Evolutionary conservation across 2,329 filamentous ascomycete species (phyloP), one percentile per base, ranked within the genome.

Genomic region (Fusarium bulbicola): DNA sequence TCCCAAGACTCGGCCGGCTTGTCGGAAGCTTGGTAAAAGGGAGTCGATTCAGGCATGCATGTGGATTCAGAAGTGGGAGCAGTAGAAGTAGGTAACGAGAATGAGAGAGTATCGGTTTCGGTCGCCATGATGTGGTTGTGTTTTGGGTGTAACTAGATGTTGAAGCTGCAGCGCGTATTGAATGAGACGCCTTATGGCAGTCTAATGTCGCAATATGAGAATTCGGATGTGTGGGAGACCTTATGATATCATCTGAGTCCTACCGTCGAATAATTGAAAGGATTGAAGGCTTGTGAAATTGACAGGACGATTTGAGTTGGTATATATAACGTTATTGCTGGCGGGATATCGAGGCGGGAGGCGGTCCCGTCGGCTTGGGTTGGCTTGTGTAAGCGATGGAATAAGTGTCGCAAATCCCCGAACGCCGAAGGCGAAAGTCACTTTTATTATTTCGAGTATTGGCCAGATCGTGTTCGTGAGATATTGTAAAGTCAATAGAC

Each of bases 91-190:
- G 78, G 79, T 34, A 81, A 64, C 52, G 78, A 81, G 43, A 80
- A 66, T 9, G 79, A 80, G 39, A 80, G 52, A 18, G 79, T 80
- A 42, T 81, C 79, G 40, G 79, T 81, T 43, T 81, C 78, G 74
- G 79, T 81, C 24, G 77, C 73, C 79, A 81, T 81, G 70, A 53
- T 68, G 53, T 49, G 34, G 26, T 21, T 30, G 20, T 37, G 14
- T 32, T 16, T 61, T 28, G 34, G 28, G 28, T 66, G 28, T 16
- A 30, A 30, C 3, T 30, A 37, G 37, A 24, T 52, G 53, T n/a
- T 67, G 47, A 50, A 40, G 49, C 42, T 34, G 53, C 34, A 30
- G 28, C 53, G 56, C 53, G 24, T 50, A 45, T 61, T 62, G 56
- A 57, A 46, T 26, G 32, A 59, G 67, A 64, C 71, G 63, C 71